Evolutionary conservation across 805 yeast species (phyloP).

Genomic region (Jamesozyma spencerorum): DNA sequence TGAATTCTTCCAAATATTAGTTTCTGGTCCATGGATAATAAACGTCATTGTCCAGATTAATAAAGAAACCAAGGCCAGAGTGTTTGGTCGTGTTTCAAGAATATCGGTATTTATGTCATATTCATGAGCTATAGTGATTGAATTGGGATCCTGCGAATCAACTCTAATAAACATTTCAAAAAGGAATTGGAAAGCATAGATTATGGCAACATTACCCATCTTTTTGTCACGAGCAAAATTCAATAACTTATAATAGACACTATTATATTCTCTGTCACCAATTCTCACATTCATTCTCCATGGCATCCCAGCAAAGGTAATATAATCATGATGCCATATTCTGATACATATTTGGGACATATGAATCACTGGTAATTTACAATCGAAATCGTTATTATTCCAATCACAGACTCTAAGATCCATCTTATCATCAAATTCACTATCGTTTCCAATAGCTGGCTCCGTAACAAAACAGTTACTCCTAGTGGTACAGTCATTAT

Average conservation of each 20-base stretch:
- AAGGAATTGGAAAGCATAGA: constrained; percentile 53
- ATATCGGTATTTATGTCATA: constrained; percentile 48
- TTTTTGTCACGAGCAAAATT: constrained; percentile 27
- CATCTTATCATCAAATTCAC: background rate
- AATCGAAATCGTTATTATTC: constrained; percentile 18
- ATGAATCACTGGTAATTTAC: constrained; percentile 62
- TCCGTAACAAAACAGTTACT: constrained; percentile 2
- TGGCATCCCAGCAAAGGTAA: constrained; percentile 74
- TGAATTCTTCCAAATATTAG: constrained; percentile 15
- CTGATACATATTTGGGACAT: constrained; percentile 64
- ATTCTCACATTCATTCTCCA: constrained; percentile 65
- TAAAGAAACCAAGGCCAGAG: constrained; percentile 26
- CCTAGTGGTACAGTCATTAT: no score
- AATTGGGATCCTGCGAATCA: constrained; percentile 10
- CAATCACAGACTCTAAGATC: constrained; percentile 20
- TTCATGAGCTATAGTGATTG: constrained; percentile 18
- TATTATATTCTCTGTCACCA: constrained; percentile 40
- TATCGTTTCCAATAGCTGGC: background rate
- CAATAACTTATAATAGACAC: constrained; percentile 39
- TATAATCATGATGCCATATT: constrained; percentile 68
- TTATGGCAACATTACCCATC: constrained; percentile 44
- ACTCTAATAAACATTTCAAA: constrained; percentile 48
- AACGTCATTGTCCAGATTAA: constrained; percentile 46
- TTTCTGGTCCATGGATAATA: constrained; percentile 40
- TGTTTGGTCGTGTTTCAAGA: constrained; percentile 33